These are phyloP conservation scores for Fusarium paranaense DNA, from an alignment of 2,329 filamentous ascomycete genomes.

Conservation along the genomic window DNA sequence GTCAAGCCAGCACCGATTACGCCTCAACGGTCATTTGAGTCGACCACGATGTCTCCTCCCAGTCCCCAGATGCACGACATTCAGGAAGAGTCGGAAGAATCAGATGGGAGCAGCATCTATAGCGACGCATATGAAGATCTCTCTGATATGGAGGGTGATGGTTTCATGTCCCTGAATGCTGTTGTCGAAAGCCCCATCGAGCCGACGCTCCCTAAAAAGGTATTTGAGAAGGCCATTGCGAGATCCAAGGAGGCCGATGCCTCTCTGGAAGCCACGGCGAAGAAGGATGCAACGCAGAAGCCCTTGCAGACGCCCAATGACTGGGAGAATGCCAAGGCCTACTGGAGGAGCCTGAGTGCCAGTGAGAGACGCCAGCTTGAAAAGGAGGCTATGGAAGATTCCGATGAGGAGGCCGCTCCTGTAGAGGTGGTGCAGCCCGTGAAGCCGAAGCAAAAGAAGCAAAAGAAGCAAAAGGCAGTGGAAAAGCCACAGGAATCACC, in stretches of 20 bases:
- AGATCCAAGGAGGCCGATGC: conserved; percentile 29
- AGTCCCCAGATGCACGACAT: conserved; percentile 50
- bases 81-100: conserved; percentile 55
- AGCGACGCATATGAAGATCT: conserved; percentile 83
- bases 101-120: conserved; percentile 71
- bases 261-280: conserved; percentile 2
- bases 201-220: conserved; percentile 34
- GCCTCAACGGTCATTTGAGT: conserved; percentile 36
- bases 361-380: conserved; percentile 73
- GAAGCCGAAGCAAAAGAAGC: conserved; percentile 47
- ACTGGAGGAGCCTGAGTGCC: conserved; percentile 74
- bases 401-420: conserved; percentile 57
- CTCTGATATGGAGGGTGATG: conserved; percentile 71
- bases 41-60: conserved; percentile 16
- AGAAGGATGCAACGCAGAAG: not conserved
- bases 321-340: conserved; percentile 76
- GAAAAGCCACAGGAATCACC: conserved; percentile 12
- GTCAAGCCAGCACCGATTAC: conserved; percentile 10
- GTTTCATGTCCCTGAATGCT: conserved; percentile 79
- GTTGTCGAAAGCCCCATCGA: conserved; percentile 70
- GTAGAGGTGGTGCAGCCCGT: conserved; percentile 40
- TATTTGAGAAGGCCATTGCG: conserved; percentile 40
- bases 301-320: conserved; percentile 53
- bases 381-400: conserved; percentile 66
- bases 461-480: conserved; percentile 49